phyloP scores from a whole-genome alignment of 305 asterid genomes.

The Vinca major region DNA sequence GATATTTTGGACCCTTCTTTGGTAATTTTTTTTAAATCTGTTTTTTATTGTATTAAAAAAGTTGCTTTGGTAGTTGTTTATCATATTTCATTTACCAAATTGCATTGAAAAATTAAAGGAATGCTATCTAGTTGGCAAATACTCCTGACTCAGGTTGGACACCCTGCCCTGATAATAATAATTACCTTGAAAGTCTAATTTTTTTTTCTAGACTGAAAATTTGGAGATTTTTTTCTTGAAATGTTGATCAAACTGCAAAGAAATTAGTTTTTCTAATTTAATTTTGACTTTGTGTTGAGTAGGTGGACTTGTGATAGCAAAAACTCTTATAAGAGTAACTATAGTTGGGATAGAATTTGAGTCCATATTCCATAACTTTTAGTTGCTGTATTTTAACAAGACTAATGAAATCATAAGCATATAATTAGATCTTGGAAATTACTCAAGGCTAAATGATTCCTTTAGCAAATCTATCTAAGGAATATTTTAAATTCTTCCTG shows the following conservation, averaged over 20 bases:
- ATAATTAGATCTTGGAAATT: not conserved
- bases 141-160: too few species aligned
- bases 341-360: not conserved
- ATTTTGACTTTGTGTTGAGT: not conserved
- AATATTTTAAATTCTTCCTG: not conserved
- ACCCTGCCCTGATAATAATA: not conserved
- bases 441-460: not conserved
- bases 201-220: not conserved
- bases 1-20: slow-evolving; percentile 91
- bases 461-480: not conserved
- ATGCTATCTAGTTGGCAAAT: too few species aligned
- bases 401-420: not conserved
- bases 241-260: not conserved
- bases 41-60: not conserved
- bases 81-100: not conserved
- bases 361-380: not conserved
- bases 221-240: not conserved
- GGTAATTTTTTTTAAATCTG: slow-evolving; percentile 25
- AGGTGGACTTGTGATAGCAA: not conserved
- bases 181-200: not conserved
- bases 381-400: not conserved
- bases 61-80: not conserved
- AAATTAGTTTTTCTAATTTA: not conserved
- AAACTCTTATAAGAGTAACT: not conserved
- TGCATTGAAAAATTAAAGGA: too few species aligned